A percentile compares a stretch with the other conserved stretches of the same genome.
Evolutionary conservation across 2,329 filamentous ascomycete species (phyloP).

Genomic region (Hypomyces rosellus): DNA sequence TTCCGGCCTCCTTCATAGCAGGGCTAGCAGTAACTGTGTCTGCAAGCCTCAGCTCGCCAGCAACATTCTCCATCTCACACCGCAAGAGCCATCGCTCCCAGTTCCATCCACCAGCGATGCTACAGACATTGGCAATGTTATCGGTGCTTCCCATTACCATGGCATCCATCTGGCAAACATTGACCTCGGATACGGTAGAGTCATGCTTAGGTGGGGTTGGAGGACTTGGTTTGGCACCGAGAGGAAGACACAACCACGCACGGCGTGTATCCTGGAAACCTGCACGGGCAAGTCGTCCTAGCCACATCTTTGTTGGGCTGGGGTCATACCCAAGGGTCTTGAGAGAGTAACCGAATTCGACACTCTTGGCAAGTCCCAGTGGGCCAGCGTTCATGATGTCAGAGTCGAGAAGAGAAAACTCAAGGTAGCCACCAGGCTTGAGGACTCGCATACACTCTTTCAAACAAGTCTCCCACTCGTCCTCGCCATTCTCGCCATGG

Average conservation of each 20-base stretch:
- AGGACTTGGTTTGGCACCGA: conserved; percentile 49
- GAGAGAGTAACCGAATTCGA: conserved; percentile 88
- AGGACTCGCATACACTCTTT: conserved; percentile 83
- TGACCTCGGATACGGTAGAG: conserved; percentile 34
- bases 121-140: conserved; percentile 67
- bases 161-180: conserved; percentile 53
- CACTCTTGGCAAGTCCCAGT: conserved; percentile 71
- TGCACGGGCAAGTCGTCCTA: conserved; percentile 64
- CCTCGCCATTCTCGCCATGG: conserved; percentile 57
- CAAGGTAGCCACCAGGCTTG: conserved; percentile 87
- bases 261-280: conserved; percentile 78
- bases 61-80: conserved; percentile 71
- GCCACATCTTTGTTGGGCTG: conserved; percentile 71
- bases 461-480: conserved; percentile 85
- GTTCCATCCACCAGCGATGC: conserved; percentile 77
- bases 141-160: conserved; percentile 61
- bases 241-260: conserved; percentile 82
- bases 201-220: conserved; percentile 27
- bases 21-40: conserved; percentile 46
- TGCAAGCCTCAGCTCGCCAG: conserved; percentile 56
- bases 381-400: conserved; percentile 83
- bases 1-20: conserved; percentile 50
- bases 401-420: conserved; percentile 84
- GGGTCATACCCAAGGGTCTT: conserved; percentile 88
- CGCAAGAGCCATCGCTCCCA: conserved; percentile 97